Conservation (phyloP, 768 basidiomycete species). For the Gyrodon lividus region DNA sequence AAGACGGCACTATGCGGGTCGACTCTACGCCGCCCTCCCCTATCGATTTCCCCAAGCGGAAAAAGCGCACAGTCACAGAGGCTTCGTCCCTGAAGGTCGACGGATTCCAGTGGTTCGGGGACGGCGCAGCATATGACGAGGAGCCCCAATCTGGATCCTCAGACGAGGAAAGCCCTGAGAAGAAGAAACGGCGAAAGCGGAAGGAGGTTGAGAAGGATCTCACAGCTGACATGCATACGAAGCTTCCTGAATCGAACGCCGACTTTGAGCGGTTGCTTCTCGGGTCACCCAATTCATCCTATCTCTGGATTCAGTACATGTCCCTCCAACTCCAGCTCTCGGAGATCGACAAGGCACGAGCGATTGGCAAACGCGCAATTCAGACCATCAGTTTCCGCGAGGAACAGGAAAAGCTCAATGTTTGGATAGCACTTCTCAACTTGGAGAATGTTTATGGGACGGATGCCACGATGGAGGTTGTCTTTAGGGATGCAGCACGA, state of each 20-base stretch:
- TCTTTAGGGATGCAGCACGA: constrained; percentile 87
- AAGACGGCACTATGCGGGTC: constrained; percentile 21
- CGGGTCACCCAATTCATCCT: constrained; percentile 95
- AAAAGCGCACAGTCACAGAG: background rate
- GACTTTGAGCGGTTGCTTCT: constrained; percentile 94
- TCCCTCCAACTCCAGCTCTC: constrained; percentile 97
- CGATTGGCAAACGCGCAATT: constrained; percentile 81
- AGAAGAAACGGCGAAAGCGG: constrained; percentile 65
- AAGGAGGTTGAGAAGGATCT: constrained; percentile 76
- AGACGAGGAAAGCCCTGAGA: constrained; percentile 37
- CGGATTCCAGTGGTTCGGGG: constrained; percentile 73
- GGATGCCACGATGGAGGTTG: constrained; percentile 70
- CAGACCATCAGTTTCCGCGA: constrained; percentile 91
- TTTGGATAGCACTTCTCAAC: constrained; percentile 97
- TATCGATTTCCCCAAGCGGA: background rate
- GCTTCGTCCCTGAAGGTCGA: constrained; percentile 48
- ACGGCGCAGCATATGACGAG: constrained; percentile 35
- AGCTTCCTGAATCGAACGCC: constrained; percentile 83
- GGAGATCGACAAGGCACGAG: constrained; percentile 91
- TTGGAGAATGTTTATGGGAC: constrained; percentile 92
- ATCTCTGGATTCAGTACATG: constrained; percentile 99
- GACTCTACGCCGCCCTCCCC: background rate
- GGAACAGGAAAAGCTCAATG: constrained; percentile 92
- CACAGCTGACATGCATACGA: constrained; percentile 85
- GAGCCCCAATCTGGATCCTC: constrained; percentile 41